These are phyloP conservation scores for Volvox reticuliferus DNA, from an alignment of 139 green algal genomes.

Conservation along the genomic window DNA sequence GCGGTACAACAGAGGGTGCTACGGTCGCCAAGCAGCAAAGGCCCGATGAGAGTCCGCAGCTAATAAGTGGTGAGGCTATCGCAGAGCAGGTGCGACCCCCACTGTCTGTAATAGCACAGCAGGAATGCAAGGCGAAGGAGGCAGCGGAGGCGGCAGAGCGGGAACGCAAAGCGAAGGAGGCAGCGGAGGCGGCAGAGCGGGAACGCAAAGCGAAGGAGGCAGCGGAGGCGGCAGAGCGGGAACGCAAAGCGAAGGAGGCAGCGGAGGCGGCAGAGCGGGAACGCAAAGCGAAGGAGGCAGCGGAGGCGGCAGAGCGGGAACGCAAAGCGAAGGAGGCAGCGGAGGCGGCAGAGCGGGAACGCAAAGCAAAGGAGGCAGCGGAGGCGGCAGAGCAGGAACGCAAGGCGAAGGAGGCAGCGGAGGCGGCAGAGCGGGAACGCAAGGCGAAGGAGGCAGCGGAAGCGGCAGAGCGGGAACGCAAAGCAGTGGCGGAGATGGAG, in stretches of 20 bases:
- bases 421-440: conserved; percentile 8
- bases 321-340: not conserved
- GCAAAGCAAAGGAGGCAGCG: not conserved
- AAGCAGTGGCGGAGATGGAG: not conserved
- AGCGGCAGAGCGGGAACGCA: not conserved
- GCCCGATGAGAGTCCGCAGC: too few species aligned
- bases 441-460: not conserved
- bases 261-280: not conserved
- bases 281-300: not conserved
- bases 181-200: not conserved
- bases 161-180: not conserved
- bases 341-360: not conserved
- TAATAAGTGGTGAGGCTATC: too few species aligned
- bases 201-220: not conserved
- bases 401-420: not conserved
- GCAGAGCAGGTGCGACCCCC: too few species aligned
- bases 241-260: not conserved
- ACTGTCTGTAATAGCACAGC: not conserved
- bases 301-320: not conserved
- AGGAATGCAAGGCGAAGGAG: not conserved
- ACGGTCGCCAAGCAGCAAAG: too few species aligned
- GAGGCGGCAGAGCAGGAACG: not conserved
- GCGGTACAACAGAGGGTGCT: too few species aligned
- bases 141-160: too few species aligned
- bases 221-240: not conserved